Evolutionary conservation across 768 basidiomycete genomes (phyloP).

Genomic region (Suillus subluteus): DNA sequence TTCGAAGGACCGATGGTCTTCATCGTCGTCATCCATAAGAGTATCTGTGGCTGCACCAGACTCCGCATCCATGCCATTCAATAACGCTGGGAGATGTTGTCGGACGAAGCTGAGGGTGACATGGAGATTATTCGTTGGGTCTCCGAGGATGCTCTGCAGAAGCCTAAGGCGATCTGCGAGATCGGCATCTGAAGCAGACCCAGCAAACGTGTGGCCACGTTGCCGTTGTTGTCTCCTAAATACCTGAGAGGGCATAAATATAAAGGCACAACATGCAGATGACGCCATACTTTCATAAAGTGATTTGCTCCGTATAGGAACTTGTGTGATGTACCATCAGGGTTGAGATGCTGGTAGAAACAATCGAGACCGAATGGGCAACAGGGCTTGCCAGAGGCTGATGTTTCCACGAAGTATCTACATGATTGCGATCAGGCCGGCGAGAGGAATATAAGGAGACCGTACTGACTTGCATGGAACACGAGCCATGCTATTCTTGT

Average conservation of each 20-base stretch:
- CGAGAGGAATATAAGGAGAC: neutral
- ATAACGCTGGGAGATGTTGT: constrained; percentile 35
- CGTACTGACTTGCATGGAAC: constrained; percentile 65
- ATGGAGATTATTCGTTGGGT: constrained; percentile 49
- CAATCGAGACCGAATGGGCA: constrained; percentile 85
- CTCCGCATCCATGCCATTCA: constrained; percentile 22
- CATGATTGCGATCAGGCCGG: constrained; percentile 4
- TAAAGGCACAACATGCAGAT: constrained; percentile 38
- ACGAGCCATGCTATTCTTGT: constrained; percentile 74
- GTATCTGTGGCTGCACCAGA: constrained; percentile 9
- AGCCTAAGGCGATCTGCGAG: constrained; percentile 41
- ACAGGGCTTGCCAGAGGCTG: constrained; percentile 46
- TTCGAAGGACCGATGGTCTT: constrained; percentile 23
- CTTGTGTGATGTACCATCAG: constrained; percentile 63
- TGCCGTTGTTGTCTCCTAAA: constrained; percentile 30
- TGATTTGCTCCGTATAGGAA: constrained; percentile 59
- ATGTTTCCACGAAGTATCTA: constrained; percentile 67
- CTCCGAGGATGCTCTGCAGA: constrained; percentile 54
- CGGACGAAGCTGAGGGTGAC: constrained; percentile 39
- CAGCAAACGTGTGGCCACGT: constrained; percentile 17
- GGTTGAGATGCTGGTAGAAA: constrained; percentile 73
- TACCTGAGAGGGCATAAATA: constrained; percentile 27
- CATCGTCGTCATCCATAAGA: constrained; percentile 34
- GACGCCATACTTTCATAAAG: constrained; percentile 52
- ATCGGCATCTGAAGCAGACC: constrained; percentile 29